phyloP scores from a whole-genome alignment of 805 yeast species.

The Pichia membranifaciens region DNA sequence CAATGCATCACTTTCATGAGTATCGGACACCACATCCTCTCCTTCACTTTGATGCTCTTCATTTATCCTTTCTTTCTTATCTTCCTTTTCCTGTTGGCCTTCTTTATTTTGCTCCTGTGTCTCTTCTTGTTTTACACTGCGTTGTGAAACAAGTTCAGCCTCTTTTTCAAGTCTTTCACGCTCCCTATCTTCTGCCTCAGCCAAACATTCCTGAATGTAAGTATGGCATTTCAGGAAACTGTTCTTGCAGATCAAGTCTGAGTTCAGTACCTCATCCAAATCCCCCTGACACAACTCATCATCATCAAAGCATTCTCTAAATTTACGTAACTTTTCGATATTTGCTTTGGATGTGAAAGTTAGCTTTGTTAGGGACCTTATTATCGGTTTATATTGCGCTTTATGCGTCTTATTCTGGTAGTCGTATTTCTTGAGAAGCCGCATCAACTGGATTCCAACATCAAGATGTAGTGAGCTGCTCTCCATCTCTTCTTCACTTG shows the following conservation, averaged over 20 bases:
- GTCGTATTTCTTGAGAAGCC: conserved; percentile 41
- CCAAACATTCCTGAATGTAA: conserved; percentile 24
- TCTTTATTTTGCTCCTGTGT: conserved; percentile 8
- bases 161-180: not conserved
- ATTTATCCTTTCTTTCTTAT: conserved; percentile 10
- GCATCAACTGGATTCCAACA: conserved; percentile 50
- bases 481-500: conserved; percentile 35
- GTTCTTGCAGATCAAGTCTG: conserved; percentile 19
- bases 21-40: not conserved
- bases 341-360: conserved; percentile 32
- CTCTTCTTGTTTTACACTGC: not conserved
- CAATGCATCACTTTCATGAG: not conserved
- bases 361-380: conserved; percentile 46
- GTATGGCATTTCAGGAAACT: conserved; percentile 23
- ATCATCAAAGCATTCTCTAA: conserved; percentile 19
- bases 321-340: conserved; percentile 18
- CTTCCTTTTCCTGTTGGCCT: conserved; percentile 18
- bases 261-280: conserved; percentile 23
- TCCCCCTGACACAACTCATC: conserved; percentile 25
- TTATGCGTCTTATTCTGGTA: conserved; percentile 45
- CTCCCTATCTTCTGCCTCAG: conserved; percentile 10
- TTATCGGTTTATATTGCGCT: conserved; percentile 45
- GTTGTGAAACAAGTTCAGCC: not conserved
- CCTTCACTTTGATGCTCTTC: no score
- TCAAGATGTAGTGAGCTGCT: conserved; percentile 49